phyloP scores from a whole-genome alignment of 768 basidiomycete genomes.

The Tulasnella sp. region DNA sequence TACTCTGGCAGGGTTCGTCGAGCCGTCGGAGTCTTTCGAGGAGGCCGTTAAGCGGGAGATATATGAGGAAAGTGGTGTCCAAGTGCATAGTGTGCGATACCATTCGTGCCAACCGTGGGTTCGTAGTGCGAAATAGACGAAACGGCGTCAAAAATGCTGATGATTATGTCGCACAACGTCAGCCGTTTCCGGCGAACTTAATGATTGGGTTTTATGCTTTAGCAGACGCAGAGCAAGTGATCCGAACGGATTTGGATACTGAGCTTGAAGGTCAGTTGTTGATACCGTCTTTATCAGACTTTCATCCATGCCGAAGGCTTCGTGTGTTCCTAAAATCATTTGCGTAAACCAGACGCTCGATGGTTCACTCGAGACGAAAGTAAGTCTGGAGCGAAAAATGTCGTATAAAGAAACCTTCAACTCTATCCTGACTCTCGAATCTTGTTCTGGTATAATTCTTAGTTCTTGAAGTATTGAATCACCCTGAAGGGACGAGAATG shows the following conservation, averaged over 20 bases:
- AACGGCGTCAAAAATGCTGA: background rate
- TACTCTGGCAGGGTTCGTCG: conserved; percentile 86
- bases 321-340: too few relatives aligned
- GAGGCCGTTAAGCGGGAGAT: conserved; percentile 87
- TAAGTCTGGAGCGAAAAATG: too few relatives aligned
- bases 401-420: too few relatives aligned
- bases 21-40: conserved; percentile 89
- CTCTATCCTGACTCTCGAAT: too few relatives aligned
- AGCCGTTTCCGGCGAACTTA: conserved; percentile 85
- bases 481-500: conserved; percentile 41
- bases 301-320: too few relatives aligned
- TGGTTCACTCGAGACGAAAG: conserved; percentile 74
- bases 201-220: conserved; percentile 86
- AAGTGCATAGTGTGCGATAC: conserved; percentile 70
- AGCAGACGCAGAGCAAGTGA: conserved; percentile 58
- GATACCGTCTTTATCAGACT: too few relatives aligned
- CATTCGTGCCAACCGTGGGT: conserved; percentile 83
- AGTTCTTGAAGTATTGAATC: conserved; percentile 48
- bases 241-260: conserved; percentile 82
- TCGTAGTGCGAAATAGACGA: conserved; percentile 7
- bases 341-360: conserved; percentile 50
- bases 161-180: conserved; percentile 12
- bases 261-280: conserved; percentile 75
- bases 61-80: conserved; percentile 94
- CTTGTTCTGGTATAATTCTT: background rate